Percentiles rank a stretch among this genome's conserved stretches.
Conservation (phyloP, 495 filamentous ascomycete species). For the Hamigera avellanea region DNA sequence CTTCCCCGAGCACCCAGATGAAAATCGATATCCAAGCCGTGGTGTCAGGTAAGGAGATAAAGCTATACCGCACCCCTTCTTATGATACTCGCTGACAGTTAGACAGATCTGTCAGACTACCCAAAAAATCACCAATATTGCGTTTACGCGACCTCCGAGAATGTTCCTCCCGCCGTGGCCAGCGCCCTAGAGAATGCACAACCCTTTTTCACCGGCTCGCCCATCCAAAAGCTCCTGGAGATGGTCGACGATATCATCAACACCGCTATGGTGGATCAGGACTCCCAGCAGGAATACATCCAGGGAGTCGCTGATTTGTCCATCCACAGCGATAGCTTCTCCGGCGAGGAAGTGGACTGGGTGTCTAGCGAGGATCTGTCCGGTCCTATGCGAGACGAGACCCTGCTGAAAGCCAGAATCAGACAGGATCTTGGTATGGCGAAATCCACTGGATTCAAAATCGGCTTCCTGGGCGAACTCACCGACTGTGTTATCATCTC, state of each 20-base stretch:
- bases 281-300: too few relatives aligned
- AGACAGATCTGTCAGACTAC: conserved; percentile 50
- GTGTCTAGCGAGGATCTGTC: too few relatives aligned
- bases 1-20: conserved; percentile 10
- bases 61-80: too few relatives aligned
- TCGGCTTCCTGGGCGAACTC: conserved; percentile 49
- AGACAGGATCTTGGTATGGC: conserved; percentile 50
- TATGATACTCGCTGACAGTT: too few relatives aligned
- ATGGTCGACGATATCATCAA: conserved; percentile 28
- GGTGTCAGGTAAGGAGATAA: conserved; percentile 36
- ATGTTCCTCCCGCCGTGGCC: conserved; percentile 32
- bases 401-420: too few relatives aligned
- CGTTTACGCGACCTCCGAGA: conserved; percentile 44
- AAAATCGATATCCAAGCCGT: conserved; percentile 40
- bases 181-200: conserved; percentile 32
- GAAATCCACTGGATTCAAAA: conserved; percentile 59
- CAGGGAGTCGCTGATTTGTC: too few relatives aligned
- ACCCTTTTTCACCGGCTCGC: conserved; percentile 11
- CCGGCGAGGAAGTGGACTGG: too few relatives aligned
- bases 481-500: conserved; percentile 50
- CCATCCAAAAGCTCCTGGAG: conserved; percentile 21
- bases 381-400: too few relatives aligned
- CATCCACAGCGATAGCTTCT: too few relatives aligned
- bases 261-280: too few relatives aligned
- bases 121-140: conserved; percentile 49